phyloP scores from a whole-genome alignment of 768 basidiomycete species.

The Sarcodon aspratus region DNA sequence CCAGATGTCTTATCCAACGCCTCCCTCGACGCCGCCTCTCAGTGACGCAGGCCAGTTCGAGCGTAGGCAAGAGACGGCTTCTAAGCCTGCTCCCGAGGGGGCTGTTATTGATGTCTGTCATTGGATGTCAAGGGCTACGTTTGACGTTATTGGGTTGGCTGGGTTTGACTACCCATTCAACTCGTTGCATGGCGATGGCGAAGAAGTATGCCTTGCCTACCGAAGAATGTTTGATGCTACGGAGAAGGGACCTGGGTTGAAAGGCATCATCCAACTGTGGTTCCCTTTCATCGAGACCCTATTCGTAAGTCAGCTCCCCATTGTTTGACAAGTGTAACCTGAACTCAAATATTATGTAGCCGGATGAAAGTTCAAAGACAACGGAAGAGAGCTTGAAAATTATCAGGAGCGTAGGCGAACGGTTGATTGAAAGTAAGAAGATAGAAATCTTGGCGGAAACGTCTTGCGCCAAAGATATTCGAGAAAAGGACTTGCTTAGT shows the following conservation, averaged over 20 bases:
- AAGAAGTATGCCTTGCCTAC: conserved; percentile 63
- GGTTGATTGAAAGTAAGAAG: conserved; percentile 74
- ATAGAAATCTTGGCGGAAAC: conserved; percentile 45
- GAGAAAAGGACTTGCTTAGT: conserved; percentile 68
- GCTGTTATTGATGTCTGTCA: conserved; percentile 39
- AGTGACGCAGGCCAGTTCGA: neutral
- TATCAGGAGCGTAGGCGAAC: conserved; percentile 62
- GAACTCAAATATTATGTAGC: conserved; percentile 24
- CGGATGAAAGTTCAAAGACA: conserved; percentile 36
- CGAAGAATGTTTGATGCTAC: conserved; percentile 77
- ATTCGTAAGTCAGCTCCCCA: conserved; percentile 34
- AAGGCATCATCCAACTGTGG: conserved; percentile 44
- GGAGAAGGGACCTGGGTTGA: conserved; percentile 36
- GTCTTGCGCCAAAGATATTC: conserved; percentile 33
- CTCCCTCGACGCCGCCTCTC: neutral
- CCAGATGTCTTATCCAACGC: neutral
- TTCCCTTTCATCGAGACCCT: conserved; percentile 41
- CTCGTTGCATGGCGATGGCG: conserved; percentile 21
- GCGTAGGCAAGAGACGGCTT: neutral
- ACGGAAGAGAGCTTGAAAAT: conserved; percentile 45
- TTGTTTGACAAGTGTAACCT: neutral
- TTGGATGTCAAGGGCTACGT: conserved; percentile 57
- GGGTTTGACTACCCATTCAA: conserved; percentile 50
- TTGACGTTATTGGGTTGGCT: conserved; percentile 72
- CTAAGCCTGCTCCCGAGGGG: neutral